Conservation (phyloP, 257 asterid genomes). For the Sherardia arvensis region DNA sequence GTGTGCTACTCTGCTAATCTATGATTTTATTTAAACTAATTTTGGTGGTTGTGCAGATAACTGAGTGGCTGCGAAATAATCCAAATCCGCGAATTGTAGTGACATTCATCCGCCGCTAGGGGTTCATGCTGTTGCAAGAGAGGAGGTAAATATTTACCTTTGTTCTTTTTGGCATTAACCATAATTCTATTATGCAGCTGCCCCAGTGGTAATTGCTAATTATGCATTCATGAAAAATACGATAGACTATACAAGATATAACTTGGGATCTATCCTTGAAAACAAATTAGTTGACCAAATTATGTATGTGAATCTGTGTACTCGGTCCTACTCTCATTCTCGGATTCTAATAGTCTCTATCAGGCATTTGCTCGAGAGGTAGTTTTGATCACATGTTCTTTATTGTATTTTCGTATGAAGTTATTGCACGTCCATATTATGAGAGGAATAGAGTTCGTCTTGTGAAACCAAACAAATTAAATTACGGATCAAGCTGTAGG, state of each 20-base stretch:
- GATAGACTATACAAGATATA: not conserved
- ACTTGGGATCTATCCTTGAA: no score
- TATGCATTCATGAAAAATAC: not conserved
- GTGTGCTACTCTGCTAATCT: not conserved
- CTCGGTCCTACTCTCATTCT: not conserved
- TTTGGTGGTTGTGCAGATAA: slow-evolving; percentile 45
- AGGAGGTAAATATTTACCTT: not conserved
- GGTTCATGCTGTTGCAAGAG: not conserved
- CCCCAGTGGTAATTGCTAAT: not conserved
- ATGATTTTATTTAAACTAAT: not conserved
- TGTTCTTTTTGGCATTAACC: not conserved
- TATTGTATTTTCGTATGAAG: not conserved
- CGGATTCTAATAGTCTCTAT: not conserved
- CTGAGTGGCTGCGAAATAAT: slow-evolving; percentile 60
- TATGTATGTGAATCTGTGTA: not conserved
- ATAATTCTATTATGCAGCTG: not conserved
- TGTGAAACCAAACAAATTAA: no score
- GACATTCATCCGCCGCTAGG: slow-evolving; percentile 11
- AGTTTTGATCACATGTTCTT: not conserved
- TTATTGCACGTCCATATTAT: not conserved
- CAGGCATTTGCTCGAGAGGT: not conserved
- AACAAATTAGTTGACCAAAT: not conserved
- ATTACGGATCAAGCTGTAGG: not conserved
- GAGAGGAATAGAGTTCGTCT: not conserved
- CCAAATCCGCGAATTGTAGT: slow-evolving; percentile 10